Base-by-base conservation (phyloP, 768 basidiomycete species). In the Tephrocybe rancida region DNA sequence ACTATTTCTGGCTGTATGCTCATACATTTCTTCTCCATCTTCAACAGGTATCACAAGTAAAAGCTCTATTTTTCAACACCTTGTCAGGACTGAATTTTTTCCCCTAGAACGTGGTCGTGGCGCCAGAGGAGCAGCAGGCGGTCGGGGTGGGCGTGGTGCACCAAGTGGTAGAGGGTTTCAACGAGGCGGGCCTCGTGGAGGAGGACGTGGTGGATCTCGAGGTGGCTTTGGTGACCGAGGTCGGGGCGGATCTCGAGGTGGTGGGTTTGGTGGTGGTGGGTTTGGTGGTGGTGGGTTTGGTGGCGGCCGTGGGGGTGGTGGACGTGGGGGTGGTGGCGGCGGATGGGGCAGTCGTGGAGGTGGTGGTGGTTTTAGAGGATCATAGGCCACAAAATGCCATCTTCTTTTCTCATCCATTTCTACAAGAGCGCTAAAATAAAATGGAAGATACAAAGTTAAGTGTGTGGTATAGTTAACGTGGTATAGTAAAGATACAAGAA, bases 31-130 rank as follows among this genome's bases (percentile, higher is more conserved):
- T 19, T 11, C 1, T 34, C 3, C 5, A 9, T 35, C 21, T n/a
- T n/a, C n/a, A n/a, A n/a, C 54, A 83, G 81, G 80, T 64, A 71
- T 81, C 47, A 72, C 79, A 57, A 82, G 81, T 79, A 72, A 70
- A 76, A 64, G 16, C 34, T 25, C 43, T 47, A 44, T 44, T 58
- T 30, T 18, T n/a, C 24, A 57, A 50, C 24, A 26, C 37, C 49
- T 44, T 56, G 35, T 47, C 52, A 11, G 13, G 47, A 26, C 30
- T 61, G 46, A 43, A 6, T 48, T 51, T 48, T 56, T 32, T 48
- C 29, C 32, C 49, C 48, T n/a, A 76, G 77, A 73, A 66, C 66
- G 71, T 44, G 81, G 76, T 9, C 69, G 74, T 27, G 71, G 69
- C n/a, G 67, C 70, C 46, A 70, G 73, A n/a, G 67, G 74, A 55